Conservation (phyloP, 805 yeast genomes). For the Cyberlindnera euphorbiae region DNA sequence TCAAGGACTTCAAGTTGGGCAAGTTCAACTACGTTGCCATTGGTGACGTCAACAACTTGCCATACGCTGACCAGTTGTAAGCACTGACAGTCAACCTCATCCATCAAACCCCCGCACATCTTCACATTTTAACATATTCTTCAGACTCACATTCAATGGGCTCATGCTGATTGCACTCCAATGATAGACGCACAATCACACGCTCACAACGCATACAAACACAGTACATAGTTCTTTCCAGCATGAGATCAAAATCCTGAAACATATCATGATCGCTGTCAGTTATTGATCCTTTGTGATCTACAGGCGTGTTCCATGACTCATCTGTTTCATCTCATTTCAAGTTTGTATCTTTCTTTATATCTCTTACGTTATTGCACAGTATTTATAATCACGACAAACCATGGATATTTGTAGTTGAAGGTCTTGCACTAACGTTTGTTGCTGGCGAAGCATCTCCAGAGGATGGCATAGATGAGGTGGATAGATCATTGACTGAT, state of each 20-base stretch:
- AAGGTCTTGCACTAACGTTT: neutral
- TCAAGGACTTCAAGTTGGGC: slow-evolving; percentile 43
- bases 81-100: neutral
- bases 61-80: slow-evolving; percentile 86
- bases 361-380: slow-evolving; percentile 6
- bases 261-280: too few relatives aligned
- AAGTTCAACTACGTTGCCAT: slow-evolving; percentile 83
- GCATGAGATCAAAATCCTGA: slow-evolving; percentile 5
- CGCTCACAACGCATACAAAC: neutral
- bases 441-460: too few relatives aligned
- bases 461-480: too few relatives aligned
- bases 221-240: slow-evolving; percentile 9
- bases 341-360: too few relatives aligned
- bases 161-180: neutral
- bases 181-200: slow-evolving; percentile 3
- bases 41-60: slow-evolving; percentile 83
- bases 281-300: too few relatives aligned
- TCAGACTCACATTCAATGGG: neutral
- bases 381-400: slow-evolving; percentile 7
- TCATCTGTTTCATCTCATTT: too few relatives aligned
- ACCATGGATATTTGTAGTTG: slow-evolving; percentile 4
- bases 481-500: too few relatives aligned
- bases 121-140: neutral
- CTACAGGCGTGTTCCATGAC: too few relatives aligned
- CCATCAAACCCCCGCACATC: neutral